Percentiles rank a stretch among this genome's conserved stretches.
phyloP scores from a whole-genome alignment of 176 grass and related monocot genomes.

The Bothriochloa decipiens region DNA sequence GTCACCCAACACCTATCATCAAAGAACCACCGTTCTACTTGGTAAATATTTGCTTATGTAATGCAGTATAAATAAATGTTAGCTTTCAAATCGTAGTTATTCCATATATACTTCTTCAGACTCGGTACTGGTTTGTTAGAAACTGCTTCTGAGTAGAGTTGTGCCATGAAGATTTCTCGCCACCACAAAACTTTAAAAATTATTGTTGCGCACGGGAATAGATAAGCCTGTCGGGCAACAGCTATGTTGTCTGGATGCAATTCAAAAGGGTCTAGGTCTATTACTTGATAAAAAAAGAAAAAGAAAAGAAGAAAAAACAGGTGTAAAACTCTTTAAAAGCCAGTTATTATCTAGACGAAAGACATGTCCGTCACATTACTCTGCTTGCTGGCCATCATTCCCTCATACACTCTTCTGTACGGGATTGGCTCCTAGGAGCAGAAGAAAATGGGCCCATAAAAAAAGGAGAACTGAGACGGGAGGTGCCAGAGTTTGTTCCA shows the following conservation, averaged over 20 bases:
- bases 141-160: background rate
- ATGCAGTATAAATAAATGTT: background rate
- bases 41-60: background rate
- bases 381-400: slow-evolving; percentile 52
- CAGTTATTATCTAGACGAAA: slow-evolving; percentile 12
- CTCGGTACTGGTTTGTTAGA: background rate
- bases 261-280: background rate
- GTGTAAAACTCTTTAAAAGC: background rate
- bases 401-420: slow-evolving; percentile 45
- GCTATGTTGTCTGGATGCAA: background rate
- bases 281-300: background rate
- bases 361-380: slow-evolving; percentile 29
- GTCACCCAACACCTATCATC: too few species aligned
- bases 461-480: background rate
- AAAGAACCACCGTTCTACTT: too few species aligned
- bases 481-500: too few species aligned
- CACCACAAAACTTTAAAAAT: background rate
- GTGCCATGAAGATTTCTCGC: background rate
- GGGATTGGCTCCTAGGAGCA: slow-evolving; percentile 52
- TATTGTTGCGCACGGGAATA: background rate
- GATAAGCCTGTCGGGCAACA: background rate
- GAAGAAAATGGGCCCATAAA: slow-evolving; percentile 45
- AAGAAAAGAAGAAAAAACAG: background rate
- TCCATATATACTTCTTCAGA: background rate
- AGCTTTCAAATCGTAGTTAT: background rate